phyloP scores from a whole-genome alignment of 768 basidiomycete genomes.

The Psilocybe subaeruginosa region DNA sequence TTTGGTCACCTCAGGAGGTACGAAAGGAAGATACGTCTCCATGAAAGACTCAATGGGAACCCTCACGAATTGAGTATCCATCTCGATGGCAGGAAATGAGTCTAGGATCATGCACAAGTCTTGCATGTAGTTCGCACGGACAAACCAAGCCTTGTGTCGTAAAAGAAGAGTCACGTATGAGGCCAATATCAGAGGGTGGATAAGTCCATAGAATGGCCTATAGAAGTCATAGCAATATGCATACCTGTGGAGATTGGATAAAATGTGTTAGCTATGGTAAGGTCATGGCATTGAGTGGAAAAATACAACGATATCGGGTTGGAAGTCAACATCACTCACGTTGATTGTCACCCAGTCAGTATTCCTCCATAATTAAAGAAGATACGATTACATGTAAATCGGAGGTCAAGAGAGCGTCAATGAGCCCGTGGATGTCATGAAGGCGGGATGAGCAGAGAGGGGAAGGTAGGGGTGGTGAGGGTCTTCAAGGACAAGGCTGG shows the following conservation, averaged over 20 bases:
- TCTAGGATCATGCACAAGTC: no score
- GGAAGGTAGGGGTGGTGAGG: no score
- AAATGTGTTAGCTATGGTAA: background rate
- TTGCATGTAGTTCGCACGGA: no score
- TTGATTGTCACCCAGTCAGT: slow-evolving; percentile 7
- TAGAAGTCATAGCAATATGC: background rate
- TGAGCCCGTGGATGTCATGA: background rate
- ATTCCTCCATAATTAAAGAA: slow-evolving; percentile 8
- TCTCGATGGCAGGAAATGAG: no score
- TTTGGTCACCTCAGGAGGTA: no score
- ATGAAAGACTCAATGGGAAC: no score
- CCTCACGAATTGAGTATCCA: no score
- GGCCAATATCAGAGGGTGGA: background rate
- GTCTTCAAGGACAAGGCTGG: no score
- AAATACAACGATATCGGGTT: background rate
- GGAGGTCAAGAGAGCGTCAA: background rate
- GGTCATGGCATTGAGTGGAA: background rate
- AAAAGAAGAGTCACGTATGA: no score
- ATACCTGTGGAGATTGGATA: background rate
- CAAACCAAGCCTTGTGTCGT: no score
- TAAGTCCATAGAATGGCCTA: background rate
- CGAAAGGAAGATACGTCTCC: no score
- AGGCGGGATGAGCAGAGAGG: background rate
- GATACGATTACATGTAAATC: slow-evolving; percentile 3
- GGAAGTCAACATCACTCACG: slow-evolving; percentile 3